A percentile compares a stretch with the other conserved stretches of the same genome.
phyloP scores from a whole-genome alignment of 306 rosid genomes.

The Pyrus communis region DNA sequence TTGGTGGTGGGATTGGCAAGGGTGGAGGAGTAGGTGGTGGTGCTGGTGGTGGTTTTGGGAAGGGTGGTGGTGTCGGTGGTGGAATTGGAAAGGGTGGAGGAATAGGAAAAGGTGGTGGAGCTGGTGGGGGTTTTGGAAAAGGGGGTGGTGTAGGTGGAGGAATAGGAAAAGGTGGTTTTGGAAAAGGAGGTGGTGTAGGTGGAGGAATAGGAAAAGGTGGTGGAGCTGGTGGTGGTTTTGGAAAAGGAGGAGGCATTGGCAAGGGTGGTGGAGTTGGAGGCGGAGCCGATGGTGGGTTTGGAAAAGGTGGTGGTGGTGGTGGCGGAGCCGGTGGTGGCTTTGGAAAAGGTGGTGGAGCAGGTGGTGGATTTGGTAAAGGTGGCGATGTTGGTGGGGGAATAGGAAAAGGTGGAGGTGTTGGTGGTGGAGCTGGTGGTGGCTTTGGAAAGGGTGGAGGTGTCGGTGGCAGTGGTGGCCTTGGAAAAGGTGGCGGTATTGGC shows the following conservation, averaged over 20 bases:
- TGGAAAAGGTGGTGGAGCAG: not conserved
- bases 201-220: conserved; percentile 1
- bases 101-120: not conserved
- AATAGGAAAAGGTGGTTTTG: not conserved
- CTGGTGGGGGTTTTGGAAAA: not conserved
- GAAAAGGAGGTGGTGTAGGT: not conserved
- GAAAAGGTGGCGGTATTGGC: not conserved
- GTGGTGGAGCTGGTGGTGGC: conserved; percentile 30
- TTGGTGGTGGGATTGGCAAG: conserved; percentile 14
- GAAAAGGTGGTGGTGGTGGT: not conserved
- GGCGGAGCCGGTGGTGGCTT: not conserved
- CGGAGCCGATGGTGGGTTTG: not conserved
- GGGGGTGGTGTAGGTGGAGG: not conserved
- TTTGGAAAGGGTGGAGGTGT: conserved; percentile 24
- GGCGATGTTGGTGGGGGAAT: conserved; percentile 6
- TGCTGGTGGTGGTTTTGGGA: not conserved
- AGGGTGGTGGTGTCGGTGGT: conserved; percentile 5
- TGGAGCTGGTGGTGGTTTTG: not conserved
- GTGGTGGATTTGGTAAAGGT: conserved; percentile 10
- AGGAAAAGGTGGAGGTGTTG: conserved; percentile 8
- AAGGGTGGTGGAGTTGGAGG: conserved; percentile 6
- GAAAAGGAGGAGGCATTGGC: not conserved
- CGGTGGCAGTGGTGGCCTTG: conserved; percentile 17
- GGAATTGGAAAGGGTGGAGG: conserved; percentile 25
- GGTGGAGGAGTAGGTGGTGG: conserved; percentile 11